Conservation (phyloP, 2,329 filamentous ascomycete genomes). For the Hymenoscyphus fructigenus region DNA sequence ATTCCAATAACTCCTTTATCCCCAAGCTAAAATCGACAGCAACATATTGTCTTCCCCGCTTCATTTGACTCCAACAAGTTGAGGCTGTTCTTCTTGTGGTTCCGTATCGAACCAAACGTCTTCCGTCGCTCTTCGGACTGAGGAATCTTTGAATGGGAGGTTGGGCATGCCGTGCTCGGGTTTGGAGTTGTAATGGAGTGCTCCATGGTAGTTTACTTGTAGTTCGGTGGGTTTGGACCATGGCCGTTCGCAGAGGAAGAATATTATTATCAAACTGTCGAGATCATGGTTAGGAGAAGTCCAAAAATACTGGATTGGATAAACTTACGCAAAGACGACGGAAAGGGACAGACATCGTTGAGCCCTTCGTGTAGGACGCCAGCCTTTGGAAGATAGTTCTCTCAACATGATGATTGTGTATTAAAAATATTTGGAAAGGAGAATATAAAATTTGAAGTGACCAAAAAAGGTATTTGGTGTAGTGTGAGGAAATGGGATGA, state of each 20-base stretch:
- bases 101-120: slow-evolving; percentile 24
- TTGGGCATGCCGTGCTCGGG: slow-evolving; percentile 22
- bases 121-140: slow-evolving; percentile 16
- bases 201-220: slow-evolving; percentile 10
- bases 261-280: slow-evolving; percentile 19
- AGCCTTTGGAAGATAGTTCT: slow-evolving; percentile 19
- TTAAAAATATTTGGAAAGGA: background rate
- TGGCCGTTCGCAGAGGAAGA: slow-evolving; percentile 15
- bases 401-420: slow-evolving; percentile 13
- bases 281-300: slow-evolving; percentile 8
- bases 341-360: slow-evolving; percentile 25
- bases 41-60: background rate
- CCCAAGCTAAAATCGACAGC: background rate
- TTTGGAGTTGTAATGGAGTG: slow-evolving; percentile 20
- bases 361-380: slow-evolving; percentile 13
- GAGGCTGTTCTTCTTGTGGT: slow-evolving; percentile 13
- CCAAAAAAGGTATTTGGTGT: background rate
- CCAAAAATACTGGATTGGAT: background rate
- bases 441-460: background rate
- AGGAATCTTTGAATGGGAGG: slow-evolving; percentile 23
- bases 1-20: background rate
- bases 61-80: background rate
- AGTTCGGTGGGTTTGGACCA: slow-evolving; percentile 10
- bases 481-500: background rate
- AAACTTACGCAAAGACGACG: slow-evolving; percentile 25